Conservation (phyloP, 2,329 filamentous ascomycete species). For the Sclerotinia sclerotiorum region DNA sequence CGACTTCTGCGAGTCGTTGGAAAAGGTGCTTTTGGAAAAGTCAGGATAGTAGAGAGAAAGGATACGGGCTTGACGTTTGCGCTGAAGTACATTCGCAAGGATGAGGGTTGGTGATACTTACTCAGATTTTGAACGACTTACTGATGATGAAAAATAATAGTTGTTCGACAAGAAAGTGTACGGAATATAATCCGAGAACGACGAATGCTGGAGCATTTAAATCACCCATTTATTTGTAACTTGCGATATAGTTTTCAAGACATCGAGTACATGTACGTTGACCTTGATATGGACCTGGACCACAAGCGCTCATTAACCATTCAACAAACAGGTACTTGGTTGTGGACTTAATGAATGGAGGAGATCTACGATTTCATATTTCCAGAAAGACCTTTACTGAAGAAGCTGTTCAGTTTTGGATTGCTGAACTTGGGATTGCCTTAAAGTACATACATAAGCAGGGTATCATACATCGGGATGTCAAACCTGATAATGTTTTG, state of each 20-base stretch:
- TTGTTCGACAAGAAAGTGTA: conserved; percentile 95
- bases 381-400: conserved; percentile 97
- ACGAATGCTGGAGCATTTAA: conserved; percentile 96
- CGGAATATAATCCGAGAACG: conserved; percentile 97
- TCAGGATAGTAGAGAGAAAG: conserved; percentile 96
- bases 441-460: conserved; percentile 82
- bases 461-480: conserved; percentile 85
- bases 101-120: conserved; percentile 70
- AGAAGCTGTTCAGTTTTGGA: conserved; percentile 95
- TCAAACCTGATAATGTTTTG: conserved; percentile 90
- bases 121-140: conserved; percentile 25
- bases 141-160: conserved; percentile 49
- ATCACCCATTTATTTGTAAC: conserved; percentile 97
- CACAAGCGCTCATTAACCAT: conserved; percentile 1
- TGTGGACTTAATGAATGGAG: conserved; percentile 96
- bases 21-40: conserved; percentile 97
- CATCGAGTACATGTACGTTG: conserved; percentile 89
- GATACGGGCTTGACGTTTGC: conserved; percentile 93
- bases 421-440: conserved; percentile 89
- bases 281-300: background rate
- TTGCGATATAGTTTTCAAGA: conserved; percentile 98
- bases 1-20: conserved; percentile 92
- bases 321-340: conserved; percentile 70
- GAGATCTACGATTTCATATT: conserved; percentile 95
- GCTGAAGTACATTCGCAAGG: conserved; percentile 96